Conservation (phyloP, 2,329 filamentous ascomycete species). For the Nigrospora oryzae region DNA sequence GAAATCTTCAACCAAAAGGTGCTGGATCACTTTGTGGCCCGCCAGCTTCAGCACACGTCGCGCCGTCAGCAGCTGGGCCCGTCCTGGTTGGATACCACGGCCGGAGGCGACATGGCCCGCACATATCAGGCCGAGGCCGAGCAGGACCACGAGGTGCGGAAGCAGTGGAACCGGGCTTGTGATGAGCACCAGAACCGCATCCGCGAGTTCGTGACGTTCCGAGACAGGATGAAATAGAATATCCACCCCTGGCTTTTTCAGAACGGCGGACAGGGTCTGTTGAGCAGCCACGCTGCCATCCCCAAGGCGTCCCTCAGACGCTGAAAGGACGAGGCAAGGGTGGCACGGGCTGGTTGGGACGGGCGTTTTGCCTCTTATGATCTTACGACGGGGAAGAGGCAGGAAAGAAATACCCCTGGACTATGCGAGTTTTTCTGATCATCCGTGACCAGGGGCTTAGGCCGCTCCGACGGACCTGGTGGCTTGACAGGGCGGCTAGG, state of each 20-base stretch:
- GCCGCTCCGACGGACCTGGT: no score
- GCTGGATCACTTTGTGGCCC: constrained; percentile 45
- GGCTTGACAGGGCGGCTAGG: no score
- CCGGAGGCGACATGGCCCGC: constrained; percentile 31
- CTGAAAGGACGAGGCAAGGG: neutral
- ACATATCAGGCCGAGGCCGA: constrained; percentile 53
- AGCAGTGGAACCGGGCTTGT: constrained; percentile 51
- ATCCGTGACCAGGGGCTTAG: no score
- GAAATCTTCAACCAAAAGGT: constrained; percentile 41
- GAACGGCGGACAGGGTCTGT: neutral
- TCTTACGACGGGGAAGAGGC: no score
- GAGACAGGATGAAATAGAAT: constrained; percentile 30
- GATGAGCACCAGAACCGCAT: constrained; percentile 52
- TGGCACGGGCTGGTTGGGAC: no score
- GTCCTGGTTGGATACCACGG: constrained; percentile 31
- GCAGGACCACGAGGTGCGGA: constrained; percentile 56
- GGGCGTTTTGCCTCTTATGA: no score
- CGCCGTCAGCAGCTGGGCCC: constrained; percentile 32
- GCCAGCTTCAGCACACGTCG: constrained; percentile 33
- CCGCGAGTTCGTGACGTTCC: constrained; percentile 44
- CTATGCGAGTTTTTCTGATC: no score
- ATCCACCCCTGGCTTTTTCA: neutral
- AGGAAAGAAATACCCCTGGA: no score
- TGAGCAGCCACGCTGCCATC: neutral
- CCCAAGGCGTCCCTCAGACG: neutral